Evolutionary conservation across 2,329 filamentous ascomycete species (phyloP).

Genomic region (Amesomyces nigricolor): DNA sequence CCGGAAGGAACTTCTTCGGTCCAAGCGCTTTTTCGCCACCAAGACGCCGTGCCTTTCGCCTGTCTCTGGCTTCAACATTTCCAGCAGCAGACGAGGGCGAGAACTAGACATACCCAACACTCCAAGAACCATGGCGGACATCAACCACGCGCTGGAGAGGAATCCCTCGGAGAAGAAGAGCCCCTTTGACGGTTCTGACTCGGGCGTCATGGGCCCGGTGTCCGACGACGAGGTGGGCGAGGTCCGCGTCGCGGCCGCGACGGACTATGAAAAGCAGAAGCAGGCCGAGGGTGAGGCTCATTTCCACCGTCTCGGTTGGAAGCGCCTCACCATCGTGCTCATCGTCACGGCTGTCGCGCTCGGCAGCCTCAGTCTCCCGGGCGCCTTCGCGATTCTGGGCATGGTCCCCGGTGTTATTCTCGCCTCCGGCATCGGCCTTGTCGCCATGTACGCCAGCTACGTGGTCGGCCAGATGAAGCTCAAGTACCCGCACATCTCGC

Average conservation of each 20-base stretch:
- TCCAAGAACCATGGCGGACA: constrained; percentile 11
- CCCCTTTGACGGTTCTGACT: background rate
- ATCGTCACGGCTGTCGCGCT: constrained; percentile 54
- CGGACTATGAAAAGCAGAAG: constrained; percentile 44
- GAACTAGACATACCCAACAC: background rate
- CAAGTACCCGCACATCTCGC: constrained; percentile 51
- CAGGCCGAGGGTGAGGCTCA: constrained; percentile 41
- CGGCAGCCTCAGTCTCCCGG: constrained; percentile 46
- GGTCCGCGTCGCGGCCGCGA: constrained; percentile 17
- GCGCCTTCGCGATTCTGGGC: constrained; percentile 48
- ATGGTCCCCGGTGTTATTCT: constrained; percentile 42
- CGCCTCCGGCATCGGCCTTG: constrained; percentile 32
- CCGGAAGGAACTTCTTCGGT: constrained; percentile 9
- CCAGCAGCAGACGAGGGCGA: constrained; percentile 3
- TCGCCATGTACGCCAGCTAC: constrained; percentile 39
- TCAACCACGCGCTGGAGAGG: constrained; percentile 1
- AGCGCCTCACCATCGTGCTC: constrained; percentile 49
- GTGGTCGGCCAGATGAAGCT: constrained; percentile 43
- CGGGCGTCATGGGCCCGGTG: background rate
- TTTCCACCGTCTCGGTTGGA: constrained; percentile 52
- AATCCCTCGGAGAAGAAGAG: constrained; percentile 9
- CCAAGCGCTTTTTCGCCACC: background rate
- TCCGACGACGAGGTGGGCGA: constrained; percentile 22
- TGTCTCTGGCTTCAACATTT: constrained; percentile 10
- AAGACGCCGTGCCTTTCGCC: constrained; percentile 2